Evolutionary conservation across 495 filamentous ascomycete genomes (phyloP).

Genomic region (Bacidia gigantensis): DNA sequence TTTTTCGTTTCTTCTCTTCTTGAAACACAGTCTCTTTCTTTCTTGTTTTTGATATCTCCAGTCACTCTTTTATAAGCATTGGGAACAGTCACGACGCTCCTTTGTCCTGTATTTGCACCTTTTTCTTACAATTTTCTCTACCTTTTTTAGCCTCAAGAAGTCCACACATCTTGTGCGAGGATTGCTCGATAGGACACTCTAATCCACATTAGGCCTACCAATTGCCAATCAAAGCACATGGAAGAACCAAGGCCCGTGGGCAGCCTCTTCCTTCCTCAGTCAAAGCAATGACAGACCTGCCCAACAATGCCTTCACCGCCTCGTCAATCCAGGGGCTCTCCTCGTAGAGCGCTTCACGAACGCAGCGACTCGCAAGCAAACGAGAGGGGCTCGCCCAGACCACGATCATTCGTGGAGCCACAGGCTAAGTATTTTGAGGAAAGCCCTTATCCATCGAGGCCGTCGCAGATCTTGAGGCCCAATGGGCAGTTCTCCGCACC

Average conservation of each 20-base stretch:
- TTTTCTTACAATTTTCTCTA: slow-evolving; percentile 14
- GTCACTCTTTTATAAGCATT: slow-evolving; percentile 19
- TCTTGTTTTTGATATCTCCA: slow-evolving; percentile 14
- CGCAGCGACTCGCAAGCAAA: slow-evolving; percentile 40
- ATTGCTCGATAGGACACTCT: too few relatives aligned
- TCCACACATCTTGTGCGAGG: too few relatives aligned
- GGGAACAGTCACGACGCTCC: not conserved
- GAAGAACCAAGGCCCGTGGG: too few relatives aligned
- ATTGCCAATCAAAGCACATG: too few relatives aligned
- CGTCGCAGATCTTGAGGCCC: slow-evolving; percentile 37
- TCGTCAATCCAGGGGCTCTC: slow-evolving; percentile 16
- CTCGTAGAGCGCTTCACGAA: slow-evolving; percentile 36
- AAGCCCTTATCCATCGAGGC: slow-evolving; percentile 39
- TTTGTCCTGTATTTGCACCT: not conserved
- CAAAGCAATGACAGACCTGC: slow-evolving; percentile 1
- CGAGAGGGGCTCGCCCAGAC: slow-evolving; percentile 25
- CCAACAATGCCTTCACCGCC: slow-evolving; percentile 21
- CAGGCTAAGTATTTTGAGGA: slow-evolving; percentile 30
- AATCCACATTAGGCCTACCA: too few relatives aligned
- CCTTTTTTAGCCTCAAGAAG: slow-evolving; percentile 13
- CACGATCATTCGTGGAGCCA: slow-evolving; percentile 27
- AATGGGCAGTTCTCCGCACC: slow-evolving; percentile 8
- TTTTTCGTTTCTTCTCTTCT: slow-evolving; percentile 18
- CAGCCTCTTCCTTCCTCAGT: too few relatives aligned
- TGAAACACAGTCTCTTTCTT: slow-evolving; percentile 16